Evolutionary conservation across 768 basidiomycete species (phyloP), one percentile per base, ranked within the genome.

Genomic region (Artomyces pyxidatus): DNA sequence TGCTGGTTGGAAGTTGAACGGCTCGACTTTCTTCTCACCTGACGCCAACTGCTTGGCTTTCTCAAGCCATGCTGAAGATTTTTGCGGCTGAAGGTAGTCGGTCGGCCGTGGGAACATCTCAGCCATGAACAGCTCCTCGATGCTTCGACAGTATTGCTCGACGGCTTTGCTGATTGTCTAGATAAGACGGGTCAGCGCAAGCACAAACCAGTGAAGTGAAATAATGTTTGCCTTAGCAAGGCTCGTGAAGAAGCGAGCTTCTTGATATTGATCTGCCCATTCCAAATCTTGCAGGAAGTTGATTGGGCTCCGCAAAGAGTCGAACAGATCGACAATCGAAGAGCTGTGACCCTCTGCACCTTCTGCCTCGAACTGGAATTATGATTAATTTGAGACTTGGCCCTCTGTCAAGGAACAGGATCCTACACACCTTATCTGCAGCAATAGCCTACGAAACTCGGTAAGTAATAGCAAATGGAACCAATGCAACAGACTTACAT

Each of bases 241-340:
- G 49, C 79, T 81, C 0, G 94, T 96, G 59, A 89, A 86, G 66
- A 97, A 99, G 40, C 83, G 74, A 3, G 92, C 92, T 51, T 89
- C 77, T 62, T 94, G 87, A 55, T 87, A 88, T 42, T 82, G 80
- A 61, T 98, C 90, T 10, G 85, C 82, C 96, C 96, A 99, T 52
- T 93, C 79, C 35, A 99, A 70, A 42, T 88, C 88, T 63, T 89
- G 78, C 39, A 99, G 66, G 67, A 96, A 93, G 49, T 79, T 77
- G 59, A 93, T 85, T 0, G 95, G 92, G 58, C 88, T 92, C 44
- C 89, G 81, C 47, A 98, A 74, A 3, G 93, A 96, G 54, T 92
- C 92, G 60, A 98, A 97, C 1, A 99, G 74, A 65, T 99, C 96
- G 21, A 93, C 83, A 47, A 99, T 94, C 0, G 95, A 98, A n/a